Evolutionary conservation across 2,329 filamentous ascomycete genomes (phyloP).

Genomic region (Exophiala calicioides): DNA sequence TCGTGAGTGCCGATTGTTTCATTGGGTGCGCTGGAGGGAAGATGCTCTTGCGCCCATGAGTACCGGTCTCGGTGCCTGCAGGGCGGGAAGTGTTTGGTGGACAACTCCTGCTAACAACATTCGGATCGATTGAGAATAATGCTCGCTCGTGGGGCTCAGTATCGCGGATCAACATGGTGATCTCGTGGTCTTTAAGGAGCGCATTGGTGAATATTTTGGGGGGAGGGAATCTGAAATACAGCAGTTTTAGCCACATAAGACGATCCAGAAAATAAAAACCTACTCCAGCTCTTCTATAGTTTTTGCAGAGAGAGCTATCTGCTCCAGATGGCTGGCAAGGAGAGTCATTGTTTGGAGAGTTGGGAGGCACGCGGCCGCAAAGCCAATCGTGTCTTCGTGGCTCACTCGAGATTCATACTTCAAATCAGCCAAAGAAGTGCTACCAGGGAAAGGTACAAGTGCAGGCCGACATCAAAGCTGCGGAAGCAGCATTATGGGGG

Average conservation of each 20-base stretch:
- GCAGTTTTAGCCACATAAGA: slow-evolving; percentile 18
- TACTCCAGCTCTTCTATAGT: slow-evolving; percentile 75
- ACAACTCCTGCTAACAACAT: slow-evolving; percentile 51
- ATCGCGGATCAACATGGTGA: slow-evolving; percentile 90
- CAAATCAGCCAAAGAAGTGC: no score
- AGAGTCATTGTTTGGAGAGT: slow-evolving; percentile 60
- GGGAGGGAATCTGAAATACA: slow-evolving; percentile 68
- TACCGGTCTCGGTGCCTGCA: slow-evolving; percentile 4
- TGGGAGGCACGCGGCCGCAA: slow-evolving; percentile 8
- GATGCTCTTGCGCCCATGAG: slow-evolving; percentile 35
- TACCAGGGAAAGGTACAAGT: no score
- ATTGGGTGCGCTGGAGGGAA: slow-evolving; percentile 61
- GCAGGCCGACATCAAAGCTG: not conserved
- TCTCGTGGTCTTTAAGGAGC: slow-evolving; percentile 82
- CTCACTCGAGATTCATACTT: no score
- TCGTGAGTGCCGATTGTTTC: slow-evolving; percentile 76
- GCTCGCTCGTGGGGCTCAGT: slow-evolving; percentile 93
- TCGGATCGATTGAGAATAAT: slow-evolving; percentile 85
- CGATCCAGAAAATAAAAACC: slow-evolving; percentile 34
- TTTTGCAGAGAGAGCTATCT: slow-evolving; percentile 73
- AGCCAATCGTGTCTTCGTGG: not conserved
- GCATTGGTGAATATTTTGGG: slow-evolving; percentile 97
- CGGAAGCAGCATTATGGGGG: not conserved
- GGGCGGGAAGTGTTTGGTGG: slow-evolving; percentile 1
- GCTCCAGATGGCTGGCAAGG: slow-evolving; percentile 70